Evolutionary conservation across 164 flowering plant genomes (phyloP).

Genomic region (Cinnamomum micranthum): DNA sequence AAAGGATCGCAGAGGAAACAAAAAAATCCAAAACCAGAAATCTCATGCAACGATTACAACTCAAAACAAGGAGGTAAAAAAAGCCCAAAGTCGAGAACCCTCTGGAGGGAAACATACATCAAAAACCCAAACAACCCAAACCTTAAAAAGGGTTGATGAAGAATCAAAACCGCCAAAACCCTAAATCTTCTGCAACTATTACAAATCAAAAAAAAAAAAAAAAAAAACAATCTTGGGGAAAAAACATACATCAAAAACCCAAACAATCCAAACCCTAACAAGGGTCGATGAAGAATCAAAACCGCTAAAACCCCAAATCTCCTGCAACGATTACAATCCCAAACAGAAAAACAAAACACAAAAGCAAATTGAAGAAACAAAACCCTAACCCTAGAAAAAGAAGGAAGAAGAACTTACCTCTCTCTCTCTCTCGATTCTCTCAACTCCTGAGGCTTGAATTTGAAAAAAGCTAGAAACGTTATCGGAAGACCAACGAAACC

Average conservation of each 20-base stretch:
- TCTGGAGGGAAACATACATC: too few relatives aligned
- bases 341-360: background rate
- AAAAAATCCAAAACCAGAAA: background rate
- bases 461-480: background rate
- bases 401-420: background rate
- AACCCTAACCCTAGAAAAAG: background rate
- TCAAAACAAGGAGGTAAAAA: too few relatives aligned
- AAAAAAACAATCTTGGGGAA: too few relatives aligned
- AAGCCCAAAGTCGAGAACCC: too few relatives aligned
- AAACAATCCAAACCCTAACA: background rate
- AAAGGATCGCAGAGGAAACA: background rate
- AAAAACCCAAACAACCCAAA: too few relatives aligned
- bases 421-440: background rate
- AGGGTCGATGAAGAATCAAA: background rate
- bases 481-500: background rate
- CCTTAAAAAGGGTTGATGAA: too few relatives aligned
- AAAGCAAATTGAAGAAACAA: background rate
- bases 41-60: background rate
- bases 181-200: background rate
- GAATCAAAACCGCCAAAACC: background rate
- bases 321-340: too few relatives aligned
- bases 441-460: too few relatives aligned
- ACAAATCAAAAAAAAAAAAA: too few relatives aligned
- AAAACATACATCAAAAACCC: too few relatives aligned
- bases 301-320: background rate